Conservation (phyloP, 345 rosid species). For the Carallia brachiata region DNA sequence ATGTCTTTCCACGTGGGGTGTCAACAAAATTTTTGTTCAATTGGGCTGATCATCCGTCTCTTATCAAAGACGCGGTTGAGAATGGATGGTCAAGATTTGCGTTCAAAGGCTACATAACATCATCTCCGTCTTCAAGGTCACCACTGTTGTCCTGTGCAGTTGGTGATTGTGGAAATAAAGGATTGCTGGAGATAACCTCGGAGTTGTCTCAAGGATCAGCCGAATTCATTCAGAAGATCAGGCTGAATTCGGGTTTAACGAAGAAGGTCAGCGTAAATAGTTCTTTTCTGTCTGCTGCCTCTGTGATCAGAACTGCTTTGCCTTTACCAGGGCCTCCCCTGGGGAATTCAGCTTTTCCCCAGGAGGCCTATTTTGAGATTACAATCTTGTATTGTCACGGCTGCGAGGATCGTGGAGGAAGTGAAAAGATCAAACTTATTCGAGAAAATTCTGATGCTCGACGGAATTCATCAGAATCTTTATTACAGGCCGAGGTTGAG, state of each 20-base stretch:
- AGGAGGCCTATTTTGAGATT: conserved; percentile 87
- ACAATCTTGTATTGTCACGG: conserved; percentile 43
- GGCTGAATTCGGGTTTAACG: conserved; percentile 49
- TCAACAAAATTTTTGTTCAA: conserved; percentile 46
- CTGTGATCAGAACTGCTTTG: conserved; percentile 64
- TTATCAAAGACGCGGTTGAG: conserved; percentile 68
- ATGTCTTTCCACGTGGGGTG: conserved; percentile 48
- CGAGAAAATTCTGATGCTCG: conserved; percentile 34
- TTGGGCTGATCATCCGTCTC: conserved; percentile 79
- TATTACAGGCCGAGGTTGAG: conserved; percentile 40
- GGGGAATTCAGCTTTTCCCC: conserved; percentile 71
- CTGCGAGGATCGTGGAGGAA: conserved; percentile 33
- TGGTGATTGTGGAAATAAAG: conserved; percentile 40
- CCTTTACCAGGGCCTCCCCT: conserved; percentile 90
- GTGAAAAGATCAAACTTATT: conserved; percentile 62
- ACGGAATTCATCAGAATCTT: conserved; percentile 50
- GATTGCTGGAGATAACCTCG: conserved; percentile 63
- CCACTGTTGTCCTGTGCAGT: conserved; percentile 47
- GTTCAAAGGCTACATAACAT: conserved; percentile 45
- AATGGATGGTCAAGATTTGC: conserved; percentile 90
- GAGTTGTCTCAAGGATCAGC: conserved; percentile 75
- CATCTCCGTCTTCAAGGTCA: conserved; percentile 32
- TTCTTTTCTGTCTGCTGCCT: conserved; percentile 38
- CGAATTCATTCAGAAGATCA: conserved; percentile 73
- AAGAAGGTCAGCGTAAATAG: conserved; percentile 19